Percentiles rank a stretch among this genome's conserved stretches.
Evolutionary conservation across 192 early-diverging fungal genomes (phyloP).

Genomic region (Podila epicladia): DNA sequence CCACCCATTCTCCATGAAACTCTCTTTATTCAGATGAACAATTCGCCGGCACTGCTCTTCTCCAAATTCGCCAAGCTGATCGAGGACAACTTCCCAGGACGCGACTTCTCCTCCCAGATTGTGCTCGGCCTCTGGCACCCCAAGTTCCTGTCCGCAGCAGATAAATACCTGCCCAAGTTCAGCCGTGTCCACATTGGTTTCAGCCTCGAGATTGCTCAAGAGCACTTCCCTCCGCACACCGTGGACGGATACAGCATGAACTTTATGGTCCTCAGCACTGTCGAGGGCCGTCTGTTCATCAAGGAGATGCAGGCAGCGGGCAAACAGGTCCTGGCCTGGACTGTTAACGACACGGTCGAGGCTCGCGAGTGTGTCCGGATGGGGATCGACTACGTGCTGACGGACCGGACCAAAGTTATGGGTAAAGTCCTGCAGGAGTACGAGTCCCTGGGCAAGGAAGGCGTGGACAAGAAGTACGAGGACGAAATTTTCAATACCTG

Average conservation of each 20-base stretch:
- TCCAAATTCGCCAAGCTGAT: slow-evolving; percentile 38
- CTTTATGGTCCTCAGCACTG: slow-evolving; percentile 47
- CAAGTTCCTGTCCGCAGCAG: slow-evolving; percentile 56
- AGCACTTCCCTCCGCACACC: slow-evolving; percentile 48
- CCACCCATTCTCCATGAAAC: not conserved
- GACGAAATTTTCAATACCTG: slow-evolving; percentile 38
- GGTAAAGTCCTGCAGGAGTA: slow-evolving; percentile 32
- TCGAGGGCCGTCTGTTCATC: slow-evolving; percentile 56
- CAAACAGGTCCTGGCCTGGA: slow-evolving; percentile 62
- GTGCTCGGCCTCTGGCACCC: slow-evolving; percentile 65
- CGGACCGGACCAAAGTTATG: slow-evolving; percentile 52
- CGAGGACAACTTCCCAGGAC: slow-evolving; percentile 39
- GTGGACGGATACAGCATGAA: slow-evolving; percentile 57
- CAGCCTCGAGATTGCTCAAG: slow-evolving; percentile 52
- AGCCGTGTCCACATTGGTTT: slow-evolving; percentile 61
- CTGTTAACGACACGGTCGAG: slow-evolving; percentile 53
- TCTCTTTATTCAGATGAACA: slow-evolving; percentile 31
- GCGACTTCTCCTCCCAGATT: slow-evolving; percentile 56
- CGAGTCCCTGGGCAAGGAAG: slow-evolving; percentile 25
- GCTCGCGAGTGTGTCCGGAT: slow-evolving; percentile 54
- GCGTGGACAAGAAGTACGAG: slow-evolving; percentile 31
- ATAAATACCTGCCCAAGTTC: slow-evolving; percentile 53
- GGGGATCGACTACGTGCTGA: slow-evolving; percentile 61
- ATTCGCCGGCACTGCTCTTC: slow-evolving; percentile 30
- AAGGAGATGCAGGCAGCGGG: slow-evolving; percentile 57